A percentile compares a stretch with the other conserved stretches of the same genome.
These are phyloP conservation scores for Xylaria nigripes DNA, from an alignment of 495 filamentous ascomycete species.

Conservation along the genomic window DNA sequence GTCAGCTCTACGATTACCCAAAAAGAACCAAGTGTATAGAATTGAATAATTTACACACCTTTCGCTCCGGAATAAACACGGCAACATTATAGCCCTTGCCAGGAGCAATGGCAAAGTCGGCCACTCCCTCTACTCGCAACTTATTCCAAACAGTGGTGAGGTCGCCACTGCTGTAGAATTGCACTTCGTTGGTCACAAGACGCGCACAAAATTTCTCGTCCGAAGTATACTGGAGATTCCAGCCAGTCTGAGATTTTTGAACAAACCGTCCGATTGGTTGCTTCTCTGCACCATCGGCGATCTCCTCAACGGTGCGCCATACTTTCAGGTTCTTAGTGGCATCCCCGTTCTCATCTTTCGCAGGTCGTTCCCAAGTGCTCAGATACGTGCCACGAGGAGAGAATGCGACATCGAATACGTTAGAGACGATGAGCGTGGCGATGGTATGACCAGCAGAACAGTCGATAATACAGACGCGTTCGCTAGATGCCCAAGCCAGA, in stretches of 20 bases:
- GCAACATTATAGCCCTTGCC: conserved; percentile 84
- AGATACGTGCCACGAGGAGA: conserved; percentile 85
- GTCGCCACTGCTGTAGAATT: conserved; percentile 86
- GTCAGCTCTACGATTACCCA: conserved; percentile 1
- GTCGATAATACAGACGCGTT: conserved; percentile 77
- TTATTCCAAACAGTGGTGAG: conserved; percentile 88
- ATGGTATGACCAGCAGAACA: conserved; percentile 70
- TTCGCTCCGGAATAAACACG: conserved; percentile 89
- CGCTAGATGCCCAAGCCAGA: conserved; percentile 88
- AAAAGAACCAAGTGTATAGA: not conserved
- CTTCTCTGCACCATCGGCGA: conserved; percentile 49
- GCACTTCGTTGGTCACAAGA: conserved; percentile 90
- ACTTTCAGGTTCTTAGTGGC: conserved; percentile 94
- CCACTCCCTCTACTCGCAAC: conserved; percentile 82
- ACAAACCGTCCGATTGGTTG: conserved; percentile 80
- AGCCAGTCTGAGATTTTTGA: conserved; percentile 89
- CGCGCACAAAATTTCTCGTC: conserved; percentile 92
- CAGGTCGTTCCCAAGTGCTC: conserved; percentile 91
- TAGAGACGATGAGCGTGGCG: conserved; percentile 62
- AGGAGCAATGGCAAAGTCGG: conserved; percentile 82
- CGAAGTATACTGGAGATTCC: conserved; percentile 93
- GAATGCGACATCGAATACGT: conserved; percentile 90
- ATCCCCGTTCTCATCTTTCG: conserved; percentile 87
- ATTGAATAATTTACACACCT: conserved; percentile 46
- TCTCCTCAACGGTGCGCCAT: conserved; percentile 67